Evolutionary conservation across 495 filamentous ascomycete genomes (phyloP).

Genomic region (Aspergillus kassunensis): DNA sequence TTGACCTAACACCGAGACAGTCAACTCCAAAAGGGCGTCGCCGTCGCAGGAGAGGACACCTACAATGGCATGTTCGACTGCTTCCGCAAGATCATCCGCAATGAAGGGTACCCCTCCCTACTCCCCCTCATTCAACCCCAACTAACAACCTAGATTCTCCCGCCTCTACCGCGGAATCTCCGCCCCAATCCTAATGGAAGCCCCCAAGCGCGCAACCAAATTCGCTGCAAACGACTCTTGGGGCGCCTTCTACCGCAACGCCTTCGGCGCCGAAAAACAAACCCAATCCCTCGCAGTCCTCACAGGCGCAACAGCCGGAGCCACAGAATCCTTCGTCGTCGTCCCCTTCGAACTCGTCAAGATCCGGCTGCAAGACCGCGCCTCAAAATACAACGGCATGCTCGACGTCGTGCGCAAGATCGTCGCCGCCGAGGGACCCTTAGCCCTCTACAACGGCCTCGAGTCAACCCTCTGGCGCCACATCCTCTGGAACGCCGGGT

Average conservation of each 20-base stretch:
- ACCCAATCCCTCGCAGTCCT: slow-evolving; percentile 84
- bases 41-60: slow-evolving; percentile 59
- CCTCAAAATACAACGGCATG: slow-evolving; percentile 93
- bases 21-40: slow-evolving; percentile 77
- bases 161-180: slow-evolving; percentile 93
- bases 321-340: slow-evolving; percentile 92
- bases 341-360: slow-evolving; percentile 95
- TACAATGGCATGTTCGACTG: slow-evolving; percentile 98
- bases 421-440: slow-evolving; percentile 72
- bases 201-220: slow-evolving; percentile 96
- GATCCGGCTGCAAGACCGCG: slow-evolving; percentile 93
- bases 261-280: slow-evolving; percentile 81
- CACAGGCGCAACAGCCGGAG: slow-evolving; percentile 90
- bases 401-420: slow-evolving; percentile 88
- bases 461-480: slow-evolving; percentile 97
- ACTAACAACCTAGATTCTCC: slow-evolving; percentile 56
- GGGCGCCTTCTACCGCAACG: slow-evolving; percentile 83
- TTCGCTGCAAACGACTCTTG: slow-evolving; percentile 98
- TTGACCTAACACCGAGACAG: slow-evolving; percentile 34
- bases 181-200: slow-evolving; percentile 97
- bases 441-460: slow-evolving; percentile 93
- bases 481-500: slow-evolving; percentile 94
- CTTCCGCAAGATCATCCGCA: slow-evolving; percentile 89
- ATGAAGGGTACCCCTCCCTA: slow-evolving; percentile 70
- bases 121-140: background rate